Conservation (phyloP, 164 flowering plant genomes). For the Aristolochia contorta region DNA sequence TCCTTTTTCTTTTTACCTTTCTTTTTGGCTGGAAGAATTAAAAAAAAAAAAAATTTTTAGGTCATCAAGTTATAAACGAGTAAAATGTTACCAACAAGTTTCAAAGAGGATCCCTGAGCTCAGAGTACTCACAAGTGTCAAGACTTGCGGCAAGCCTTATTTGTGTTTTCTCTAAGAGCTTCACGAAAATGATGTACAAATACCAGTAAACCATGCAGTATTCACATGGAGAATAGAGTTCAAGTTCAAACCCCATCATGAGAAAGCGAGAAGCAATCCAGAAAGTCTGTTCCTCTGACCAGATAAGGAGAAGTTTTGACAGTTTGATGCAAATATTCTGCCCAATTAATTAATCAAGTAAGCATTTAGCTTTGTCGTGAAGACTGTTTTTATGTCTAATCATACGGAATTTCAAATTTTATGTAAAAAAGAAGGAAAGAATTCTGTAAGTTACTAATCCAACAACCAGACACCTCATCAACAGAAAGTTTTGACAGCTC, state of each 20-base stretch:
- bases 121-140: slow-evolving; percentile 42
- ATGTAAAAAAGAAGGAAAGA: background rate
- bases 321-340: slow-evolving; percentile 51
- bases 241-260: slow-evolving; percentile 84
- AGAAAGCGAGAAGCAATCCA: slow-evolving; percentile 94
- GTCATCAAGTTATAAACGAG: background rate
- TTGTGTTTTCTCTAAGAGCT: slow-evolving; percentile 78
- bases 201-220: slow-evolving; percentile 99
- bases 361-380: background rate
- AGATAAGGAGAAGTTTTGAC: slow-evolving; percentile 53
- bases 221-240: slow-evolving; percentile 82
- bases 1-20: slow-evolving; percentile 83
- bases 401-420: background rate
- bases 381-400: no score
- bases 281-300: slow-evolving; percentile 95
- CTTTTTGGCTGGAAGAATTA: slow-evolving; percentile 46
- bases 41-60: background rate
- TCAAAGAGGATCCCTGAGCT: background rate
- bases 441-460: background rate
- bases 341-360: slow-evolving; percentile 11
- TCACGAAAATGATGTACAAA: slow-evolving; percentile 54
- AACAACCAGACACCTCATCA: slow-evolving; percentile 43
- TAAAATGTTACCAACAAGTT: background rate
- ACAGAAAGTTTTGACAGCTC: slow-evolving; percentile 27
- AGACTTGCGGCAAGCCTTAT: slow-evolving; percentile 29